Base-by-base conservation (phyloP, 1,284 basidiomycete genomes). In the Cutaneotrichosporon curvatum region DNA sequence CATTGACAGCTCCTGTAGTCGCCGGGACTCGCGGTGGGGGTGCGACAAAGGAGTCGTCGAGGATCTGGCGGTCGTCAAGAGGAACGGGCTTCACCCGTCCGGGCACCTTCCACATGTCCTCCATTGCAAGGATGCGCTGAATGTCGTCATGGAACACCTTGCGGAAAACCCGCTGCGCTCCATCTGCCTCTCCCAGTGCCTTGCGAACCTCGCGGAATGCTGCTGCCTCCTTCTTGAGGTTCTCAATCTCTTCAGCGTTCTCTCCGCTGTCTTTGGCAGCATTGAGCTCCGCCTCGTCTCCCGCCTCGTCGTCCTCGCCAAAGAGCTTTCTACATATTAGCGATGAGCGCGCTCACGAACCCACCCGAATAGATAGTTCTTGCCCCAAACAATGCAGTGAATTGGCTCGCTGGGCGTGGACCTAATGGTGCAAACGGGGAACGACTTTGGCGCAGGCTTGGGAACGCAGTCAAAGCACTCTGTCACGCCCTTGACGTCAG, bases 331-430 rank as follows among this genome's bases (percentile, higher is more conserved):
- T 92, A 37, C 12, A 4, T 18, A 22, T 42, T 42, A 50, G 46
- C 37, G 46, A 20, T 34, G 39, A 37, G 6, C 32, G 16, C 9
- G 14, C 31, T 20, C 16, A 4, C 12, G 22, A 4, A 48, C 84
- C 67, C 59, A 90, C 90, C 84, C 82, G 58, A 98, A 82, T n/a
- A 98, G 81, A 74, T 97, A 98, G 58, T 82, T 92, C 71, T 98
- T 99, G 25, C 89, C 91, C 95, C 95, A 99, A 0, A 97, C 94
- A 47, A 98, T 97, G 65, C 92, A 98, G 65, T 99, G 95, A 40
- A 98, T 95, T 0, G 95, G 91, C 54, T 94, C 90, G 45, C 87
- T 91, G 0, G 95, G 95, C 0, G 95, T 98, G 2, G 90, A 91
- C 38, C 95, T 84, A 60, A 99, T 98, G 0, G 95, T 99, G 73